Conservation (phyloP, 352 stramenopile genomes). For the Pythium aquatile region DNA sequence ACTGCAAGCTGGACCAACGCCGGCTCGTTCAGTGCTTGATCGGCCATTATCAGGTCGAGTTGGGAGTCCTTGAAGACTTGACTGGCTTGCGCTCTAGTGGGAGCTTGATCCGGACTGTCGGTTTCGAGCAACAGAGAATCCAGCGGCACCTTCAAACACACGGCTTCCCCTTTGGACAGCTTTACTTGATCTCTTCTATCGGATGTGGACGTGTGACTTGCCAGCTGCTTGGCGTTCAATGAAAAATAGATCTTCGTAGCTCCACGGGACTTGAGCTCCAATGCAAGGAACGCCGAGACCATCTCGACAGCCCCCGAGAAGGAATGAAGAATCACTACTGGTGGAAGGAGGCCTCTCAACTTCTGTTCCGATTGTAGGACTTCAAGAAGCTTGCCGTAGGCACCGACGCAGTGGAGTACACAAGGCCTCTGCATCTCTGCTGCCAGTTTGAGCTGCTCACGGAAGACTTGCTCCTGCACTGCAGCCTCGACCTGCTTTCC, state of each 20-base stretch:
- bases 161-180: slow-evolving; percentile 25
- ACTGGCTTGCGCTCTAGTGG: slow-evolving; percentile 16
- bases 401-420: slow-evolving; percentile 75
- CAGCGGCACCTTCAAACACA: slow-evolving; percentile 45
- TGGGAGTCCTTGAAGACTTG: not conserved
- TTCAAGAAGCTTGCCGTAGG: slow-evolving; percentile 66
- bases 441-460: slow-evolving; percentile 50
- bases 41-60: slow-evolving; percentile 8
- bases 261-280: slow-evolving; percentile 25
- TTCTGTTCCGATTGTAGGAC: slow-evolving; percentile 34
- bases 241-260: slow-evolving; percentile 65
- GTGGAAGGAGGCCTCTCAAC: slow-evolving; percentile 31
- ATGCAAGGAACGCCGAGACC: slow-evolving; percentile 44
- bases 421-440: slow-evolving; percentile 47
- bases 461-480: slow-evolving; percentile 51
- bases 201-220: slow-evolving; percentile 1
- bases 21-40: slow-evolving; percentile 45
- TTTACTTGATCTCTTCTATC: slow-evolving; percentile 2
- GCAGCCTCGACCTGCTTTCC: slow-evolving; percentile 42
- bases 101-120: slow-evolving; percentile 67
- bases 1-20: slow-evolving; percentile 51
- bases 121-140: slow-evolving; percentile 65
- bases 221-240: slow-evolving; percentile 70
- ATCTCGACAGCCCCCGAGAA: slow-evolving; percentile 61
- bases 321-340: slow-evolving; percentile 64